Conservation (phyloP, 306 rosid species). For the Vicia faba region DNA sequence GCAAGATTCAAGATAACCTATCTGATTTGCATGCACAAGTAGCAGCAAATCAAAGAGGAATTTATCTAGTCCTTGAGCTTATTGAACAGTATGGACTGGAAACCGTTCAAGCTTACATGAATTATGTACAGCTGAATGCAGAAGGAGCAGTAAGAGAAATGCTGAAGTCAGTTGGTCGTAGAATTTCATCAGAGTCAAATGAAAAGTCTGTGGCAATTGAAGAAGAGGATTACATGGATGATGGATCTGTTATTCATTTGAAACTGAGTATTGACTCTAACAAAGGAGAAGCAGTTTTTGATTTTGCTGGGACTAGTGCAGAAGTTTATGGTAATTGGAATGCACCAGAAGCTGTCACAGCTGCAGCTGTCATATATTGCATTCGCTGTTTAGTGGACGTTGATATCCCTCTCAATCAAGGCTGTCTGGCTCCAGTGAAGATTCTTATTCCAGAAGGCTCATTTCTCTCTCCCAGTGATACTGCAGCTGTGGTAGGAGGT, state of each 20-base stretch:
- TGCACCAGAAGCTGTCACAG: constrained; percentile 91
- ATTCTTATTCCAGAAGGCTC: constrained; percentile 86
- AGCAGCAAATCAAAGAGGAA: constrained; percentile 95
- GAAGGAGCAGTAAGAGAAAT: constrained; percentile 94
- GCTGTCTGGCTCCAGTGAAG: constrained; percentile 96
- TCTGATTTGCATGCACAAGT: constrained; percentile 94
- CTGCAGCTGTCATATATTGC: constrained; percentile 93
- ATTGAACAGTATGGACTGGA: constrained; percentile 83
- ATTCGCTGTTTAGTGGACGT: constrained; percentile 85
- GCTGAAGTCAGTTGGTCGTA: constrained; percentile 74
- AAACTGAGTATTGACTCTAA: constrained; percentile 74
- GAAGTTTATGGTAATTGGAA: constrained; percentile 99
- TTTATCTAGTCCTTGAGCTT: constrained; percentile 73
- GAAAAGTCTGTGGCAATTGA: constrained; percentile 52
- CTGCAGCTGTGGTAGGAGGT: constrained; percentile 92
- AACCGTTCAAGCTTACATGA: constrained; percentile 94
- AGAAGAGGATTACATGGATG: constrained; percentile 98
- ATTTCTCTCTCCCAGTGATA: constrained; percentile 88
- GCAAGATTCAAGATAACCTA: constrained; percentile 85
- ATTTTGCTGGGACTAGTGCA: constrained; percentile 75
- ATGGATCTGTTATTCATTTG: constrained; percentile 85
- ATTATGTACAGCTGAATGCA: constrained; percentile 81
- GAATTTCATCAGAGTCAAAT: constrained; percentile 55
- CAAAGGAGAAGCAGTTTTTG: constrained; percentile 84
- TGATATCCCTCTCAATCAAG: constrained; percentile 96